Evolutionary conservation across 2,329 filamentous ascomycete genomes (phyloP).

Genomic region (Chaetomium strumarium): DNA sequence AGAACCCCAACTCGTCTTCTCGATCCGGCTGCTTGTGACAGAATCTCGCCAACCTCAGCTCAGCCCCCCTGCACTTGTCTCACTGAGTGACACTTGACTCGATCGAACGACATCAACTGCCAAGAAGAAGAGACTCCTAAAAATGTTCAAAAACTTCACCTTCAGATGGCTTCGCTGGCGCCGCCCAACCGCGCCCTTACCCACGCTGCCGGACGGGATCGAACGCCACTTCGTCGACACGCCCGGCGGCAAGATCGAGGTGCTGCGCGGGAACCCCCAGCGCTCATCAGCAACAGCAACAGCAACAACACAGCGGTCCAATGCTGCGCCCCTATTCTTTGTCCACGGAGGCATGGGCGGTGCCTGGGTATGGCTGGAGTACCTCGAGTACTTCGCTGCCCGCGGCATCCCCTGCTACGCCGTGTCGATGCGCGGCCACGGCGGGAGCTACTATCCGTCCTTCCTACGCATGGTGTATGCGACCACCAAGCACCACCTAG

Average conservation of each 20-base stretch:
- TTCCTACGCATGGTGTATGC: constrained; percentile 44
- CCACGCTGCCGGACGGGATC: constrained; percentile 35
- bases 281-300: constrained; percentile 1
- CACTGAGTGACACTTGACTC: background rate
- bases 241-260: constrained; percentile 41
- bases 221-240: constrained; percentile 40
- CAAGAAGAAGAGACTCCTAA: background rate
- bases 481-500: constrained; percentile 38
- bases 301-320: background rate
- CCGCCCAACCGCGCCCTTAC: constrained; percentile 23
- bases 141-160: constrained; percentile 27
- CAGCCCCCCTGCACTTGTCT: too few relatives aligned
- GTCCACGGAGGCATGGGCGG: constrained; percentile 50
- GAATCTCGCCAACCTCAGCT: too few relatives aligned
- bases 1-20: too few relatives aligned
- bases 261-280: constrained; percentile 38
- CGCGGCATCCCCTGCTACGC: constrained; percentile 46
- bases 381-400: constrained; percentile 43
- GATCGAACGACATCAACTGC: background rate
- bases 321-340: constrained; percentile 41
- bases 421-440: constrained; percentile 47
- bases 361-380: constrained; percentile 48
- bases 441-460: constrained; percentile 44
- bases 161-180: constrained; percentile 32
- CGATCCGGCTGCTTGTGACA: too few relatives aligned